Percentiles rank a stretch among this genome's conserved stretches.
phyloP scores from a whole-genome alignment of 2,329 filamentous ascomycete species.

The Fusarium metavorans region DNA sequence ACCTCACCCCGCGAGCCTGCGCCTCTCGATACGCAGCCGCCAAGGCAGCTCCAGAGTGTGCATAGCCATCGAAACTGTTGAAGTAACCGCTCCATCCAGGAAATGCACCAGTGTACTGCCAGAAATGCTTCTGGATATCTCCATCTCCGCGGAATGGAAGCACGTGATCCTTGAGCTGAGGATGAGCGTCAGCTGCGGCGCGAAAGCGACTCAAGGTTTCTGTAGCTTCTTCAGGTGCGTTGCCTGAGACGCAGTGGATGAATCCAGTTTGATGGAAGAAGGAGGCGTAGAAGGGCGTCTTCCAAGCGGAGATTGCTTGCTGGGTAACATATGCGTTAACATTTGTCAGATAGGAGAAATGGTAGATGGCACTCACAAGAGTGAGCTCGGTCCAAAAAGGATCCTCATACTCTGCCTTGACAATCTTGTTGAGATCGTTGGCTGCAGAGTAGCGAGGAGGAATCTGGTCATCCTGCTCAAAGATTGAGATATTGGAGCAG shows the following conservation, averaged over 20 bases:
- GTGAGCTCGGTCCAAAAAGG: conserved; percentile 67
- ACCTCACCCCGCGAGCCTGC: conserved; percentile 42
- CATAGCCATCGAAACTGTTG: conserved; percentile 68
- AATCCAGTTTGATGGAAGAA: conserved; percentile 58
- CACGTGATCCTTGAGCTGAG: conserved; percentile 54
- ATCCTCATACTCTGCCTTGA: conserved; percentile 70
- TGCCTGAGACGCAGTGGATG: conserved; percentile 62
- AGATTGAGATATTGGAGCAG: conserved; percentile 60
- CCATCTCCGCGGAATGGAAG: conserved; percentile 37
- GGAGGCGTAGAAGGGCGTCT: conserved; percentile 62
- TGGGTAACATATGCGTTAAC: neutral
- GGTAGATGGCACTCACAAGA: conserved; percentile 52
- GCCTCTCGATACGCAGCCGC: conserved; percentile 58
- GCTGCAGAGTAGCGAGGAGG: conserved; percentile 65
- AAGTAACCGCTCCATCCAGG: conserved; percentile 67
- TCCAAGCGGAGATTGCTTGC: conserved; percentile 66
- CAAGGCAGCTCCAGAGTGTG: conserved; percentile 65
- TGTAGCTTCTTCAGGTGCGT: conserved; percentile 60
- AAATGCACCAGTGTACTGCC: conserved; percentile 63
- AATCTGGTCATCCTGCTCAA: conserved; percentile 54
- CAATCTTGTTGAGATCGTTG: conserved; percentile 72
- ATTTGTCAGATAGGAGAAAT: neutral
- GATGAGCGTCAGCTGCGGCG: conserved; percentile 54
- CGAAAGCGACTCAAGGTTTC: conserved; percentile 58
- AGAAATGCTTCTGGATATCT: conserved; percentile 33